These are phyloP conservation scores for Starmerella geochares DNA, from an alignment of 805 yeast species.

Conservation along the genomic window DNA sequence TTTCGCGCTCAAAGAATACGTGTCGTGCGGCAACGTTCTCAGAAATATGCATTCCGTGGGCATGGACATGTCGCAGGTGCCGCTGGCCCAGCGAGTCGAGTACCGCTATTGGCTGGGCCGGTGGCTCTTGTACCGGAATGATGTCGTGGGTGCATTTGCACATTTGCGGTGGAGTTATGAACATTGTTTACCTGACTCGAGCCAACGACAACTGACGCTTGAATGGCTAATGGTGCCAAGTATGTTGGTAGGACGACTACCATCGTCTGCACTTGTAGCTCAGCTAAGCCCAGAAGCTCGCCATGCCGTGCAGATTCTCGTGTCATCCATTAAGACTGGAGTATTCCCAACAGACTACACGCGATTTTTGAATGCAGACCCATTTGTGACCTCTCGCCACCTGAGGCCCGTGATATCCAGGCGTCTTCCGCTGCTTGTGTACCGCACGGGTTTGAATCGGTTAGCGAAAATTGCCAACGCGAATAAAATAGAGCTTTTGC, in stretches of 20 bases:
- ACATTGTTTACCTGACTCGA: constrained; percentile 31
- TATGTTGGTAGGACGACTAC: constrained; percentile 46
- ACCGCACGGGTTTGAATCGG: constrained; percentile 27
- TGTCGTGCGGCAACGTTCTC: constrained; percentile 60
- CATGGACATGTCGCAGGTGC: constrained; percentile 12
- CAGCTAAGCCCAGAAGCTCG: constrained; percentile 27
- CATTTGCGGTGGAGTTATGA: constrained; percentile 50
- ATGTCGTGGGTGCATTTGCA: constrained; percentile 15
- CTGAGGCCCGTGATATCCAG: constrained; percentile 27
- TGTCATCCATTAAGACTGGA: constrained; percentile 37
- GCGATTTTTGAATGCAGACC: constrained; percentile 30
- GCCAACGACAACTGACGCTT: constrained; percentile 38
- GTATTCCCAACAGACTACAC: constrained; percentile 32
- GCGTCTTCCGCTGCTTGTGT: constrained; percentile 27
- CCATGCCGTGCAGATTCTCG: constrained; percentile 35
- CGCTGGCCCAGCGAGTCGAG: constrained; percentile 26
- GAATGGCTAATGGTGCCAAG: constrained; percentile 44
- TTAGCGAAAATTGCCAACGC: constrained; percentile 7
- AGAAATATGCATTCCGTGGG: constrained; percentile 53
- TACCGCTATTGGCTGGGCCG: constrained; percentile 31
- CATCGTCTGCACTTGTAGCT: constrained; percentile 32
- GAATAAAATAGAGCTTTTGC: constrained; percentile 2
- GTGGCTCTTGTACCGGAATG: constrained; percentile 26
- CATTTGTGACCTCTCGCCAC: constrained; percentile 25
- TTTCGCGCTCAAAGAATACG: constrained; percentile 35